Base-by-base conservation (phyloP, 2,329 filamentous ascomycete species). In the Huntiella savannae region DNA sequence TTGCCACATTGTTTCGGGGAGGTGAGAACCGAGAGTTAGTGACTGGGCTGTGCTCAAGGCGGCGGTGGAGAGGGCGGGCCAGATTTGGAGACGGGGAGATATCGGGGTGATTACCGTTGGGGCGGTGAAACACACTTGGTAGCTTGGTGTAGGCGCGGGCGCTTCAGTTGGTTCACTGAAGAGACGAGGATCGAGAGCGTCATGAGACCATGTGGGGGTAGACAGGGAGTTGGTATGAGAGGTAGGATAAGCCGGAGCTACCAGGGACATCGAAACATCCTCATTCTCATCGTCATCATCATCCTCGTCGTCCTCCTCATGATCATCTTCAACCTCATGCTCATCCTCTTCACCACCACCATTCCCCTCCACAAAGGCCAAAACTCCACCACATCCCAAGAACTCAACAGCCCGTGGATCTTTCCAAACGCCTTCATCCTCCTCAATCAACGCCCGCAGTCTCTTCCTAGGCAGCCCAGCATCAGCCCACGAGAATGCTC, bases 1-100 rank as follows among this genome's bases (percentile, higher is more conserved):
- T 36, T 50, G 40, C 48, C 48, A 50, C 12, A 50, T 33, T 11
- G 48, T 47, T 37, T 50, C 41, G 4, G 48, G 45, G 17, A 50
- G 37, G 5, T 33, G 16, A n/a, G 39, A 40, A 1, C 17, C 17
- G 16, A 50, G 36, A 7, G 48, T 47, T 22, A 50, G 47, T 34
- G 43, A 37, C 8, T 40, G 38, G 11, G 36, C 22, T 3, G 16
- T 10, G 36, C 11, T 13, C 13, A 44, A 45, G 5, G 35, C 10
- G 16, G 28, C 4, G 1, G 37, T 12, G 4, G 47, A 32, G n/a
- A 45, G 36, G 7, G 5, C 17, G n/a, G 38, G 43, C 46, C 46
- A 48, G 7, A 28, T 28, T 28, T 28, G 22, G 6, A 1, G 22
- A 4, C 22, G 22, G 22, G 7, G 22, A 1, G 22, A 28, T 28